These are phyloP conservation scores for Colletotrichum sp. DNA, from an alignment of 2,329 filamentous ascomycete species.

Conservation along the genomic window DNA sequence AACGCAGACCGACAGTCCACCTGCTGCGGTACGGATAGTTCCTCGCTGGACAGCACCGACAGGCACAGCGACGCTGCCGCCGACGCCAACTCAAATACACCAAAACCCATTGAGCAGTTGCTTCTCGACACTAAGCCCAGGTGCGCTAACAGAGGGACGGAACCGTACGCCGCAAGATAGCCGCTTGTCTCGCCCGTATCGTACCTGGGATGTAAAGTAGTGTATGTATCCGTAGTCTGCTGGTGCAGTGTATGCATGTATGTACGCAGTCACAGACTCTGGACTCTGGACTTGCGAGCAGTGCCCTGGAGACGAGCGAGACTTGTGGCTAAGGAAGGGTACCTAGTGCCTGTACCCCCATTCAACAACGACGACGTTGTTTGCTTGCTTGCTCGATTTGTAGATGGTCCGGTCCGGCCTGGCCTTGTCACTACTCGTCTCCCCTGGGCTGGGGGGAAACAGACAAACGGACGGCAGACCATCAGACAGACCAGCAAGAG, in stretches of 20 bases:
- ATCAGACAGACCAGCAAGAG: background rate
- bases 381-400: background rate
- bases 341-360: background rate
- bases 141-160: background rate
- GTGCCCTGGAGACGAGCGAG: background rate
- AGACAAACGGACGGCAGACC: background rate
- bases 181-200: background rate
- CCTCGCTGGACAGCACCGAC: background rate
- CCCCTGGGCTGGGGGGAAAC: background rate
- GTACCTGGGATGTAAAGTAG: background rate
- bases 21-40: background rate
- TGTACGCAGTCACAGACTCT: background rate
- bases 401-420: background rate
- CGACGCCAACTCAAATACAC: background rate
- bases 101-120: background rate
- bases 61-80: background rate
- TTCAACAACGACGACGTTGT: background rate
- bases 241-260: background rate
- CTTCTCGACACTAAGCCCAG: background rate
- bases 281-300: background rate
- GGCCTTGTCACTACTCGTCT: background rate
- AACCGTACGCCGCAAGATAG: background rate
- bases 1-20: background rate
- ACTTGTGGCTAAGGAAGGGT: background rate
- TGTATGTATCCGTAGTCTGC: background rate